phyloP scores from a whole-genome alignment of 2,329 filamentous ascomycete species.

The Ophiosphaerella narmari region DNA sequence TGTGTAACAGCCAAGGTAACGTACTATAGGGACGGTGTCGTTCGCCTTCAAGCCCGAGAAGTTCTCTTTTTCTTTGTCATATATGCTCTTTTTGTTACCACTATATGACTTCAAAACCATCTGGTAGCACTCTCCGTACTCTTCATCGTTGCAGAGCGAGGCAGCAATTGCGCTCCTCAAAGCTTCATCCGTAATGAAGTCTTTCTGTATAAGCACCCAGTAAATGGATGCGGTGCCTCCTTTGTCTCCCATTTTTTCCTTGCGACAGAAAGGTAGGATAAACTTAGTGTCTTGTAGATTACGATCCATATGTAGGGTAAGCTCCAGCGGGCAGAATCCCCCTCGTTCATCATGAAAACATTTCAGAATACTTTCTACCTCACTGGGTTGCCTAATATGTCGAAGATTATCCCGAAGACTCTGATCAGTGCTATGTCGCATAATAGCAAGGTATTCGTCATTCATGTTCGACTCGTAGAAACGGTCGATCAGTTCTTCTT shows the following conservation, averaged over 20 bases:
- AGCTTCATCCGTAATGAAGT: conserved; percentile 15
- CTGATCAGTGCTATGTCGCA: neutral
- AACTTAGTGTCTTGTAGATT: conserved; percentile 8
- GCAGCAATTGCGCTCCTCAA: conserved; percentile 9
- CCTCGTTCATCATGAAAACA: conserved; percentile 27
- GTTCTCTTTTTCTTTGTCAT: conserved; percentile 34
- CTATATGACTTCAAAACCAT: conserved; percentile 38
- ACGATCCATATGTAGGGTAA: conserved; percentile 14
- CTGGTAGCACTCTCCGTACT: conserved; percentile 26
- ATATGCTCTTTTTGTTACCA: conserved; percentile 18
- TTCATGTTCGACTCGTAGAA: conserved; percentile 19
- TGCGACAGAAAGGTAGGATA: conserved; percentile 27
- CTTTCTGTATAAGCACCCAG: conserved; percentile 21
- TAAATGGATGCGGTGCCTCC: conserved; percentile 35
- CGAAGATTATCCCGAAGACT: neutral
- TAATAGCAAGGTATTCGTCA: conserved; percentile 15
- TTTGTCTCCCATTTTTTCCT: conserved; percentile 25
- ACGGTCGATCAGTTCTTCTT: conserved; percentile 21
- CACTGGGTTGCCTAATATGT: neutral
- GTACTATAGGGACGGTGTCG: conserved; percentile 28
- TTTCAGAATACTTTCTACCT: conserved; percentile 6
- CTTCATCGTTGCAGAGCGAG: conserved; percentile 9
- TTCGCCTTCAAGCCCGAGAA: conserved; percentile 28
- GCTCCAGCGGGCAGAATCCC: conserved; percentile 20
- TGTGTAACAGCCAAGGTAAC: conserved; percentile 35